Conservation (phyloP, 768 basidiomycete species). For the Lactifluus rugatus region DNA sequence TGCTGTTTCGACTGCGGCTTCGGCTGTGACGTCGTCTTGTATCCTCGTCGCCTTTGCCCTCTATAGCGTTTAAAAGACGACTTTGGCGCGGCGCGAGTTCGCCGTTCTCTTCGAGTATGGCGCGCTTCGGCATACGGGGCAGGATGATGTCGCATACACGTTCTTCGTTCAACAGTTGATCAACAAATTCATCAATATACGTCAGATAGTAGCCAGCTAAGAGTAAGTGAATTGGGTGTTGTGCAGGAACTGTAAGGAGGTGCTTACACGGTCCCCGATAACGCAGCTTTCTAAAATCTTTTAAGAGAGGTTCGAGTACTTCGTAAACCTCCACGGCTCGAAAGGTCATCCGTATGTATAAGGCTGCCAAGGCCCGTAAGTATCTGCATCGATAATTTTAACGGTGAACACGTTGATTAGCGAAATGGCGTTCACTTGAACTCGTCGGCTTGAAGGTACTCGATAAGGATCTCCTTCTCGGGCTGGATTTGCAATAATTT, state of each 20-base stretch:
- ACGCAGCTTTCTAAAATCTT: slow-evolving; percentile 87
- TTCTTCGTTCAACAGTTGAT: slow-evolving; percentile 76
- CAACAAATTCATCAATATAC: slow-evolving; percentile 87
- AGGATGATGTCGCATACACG: slow-evolving; percentile 95
- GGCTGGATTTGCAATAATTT: slow-evolving; percentile 97
- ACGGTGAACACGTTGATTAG: not conserved
- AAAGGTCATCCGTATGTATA: slow-evolving; percentile 96
- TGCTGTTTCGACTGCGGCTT: slow-evolving; percentile 26
- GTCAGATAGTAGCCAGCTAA: slow-evolving; percentile 79
- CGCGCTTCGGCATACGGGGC: slow-evolving; percentile 78
- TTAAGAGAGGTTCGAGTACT: slow-evolving; percentile 84
- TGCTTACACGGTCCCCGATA: slow-evolving; percentile 65
- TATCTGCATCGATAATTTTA: slow-evolving; percentile 45
- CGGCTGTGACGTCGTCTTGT: slow-evolving; percentile 34
- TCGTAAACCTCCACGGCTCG: slow-evolving; percentile 85
- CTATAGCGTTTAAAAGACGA: slow-evolving; percentile 80
- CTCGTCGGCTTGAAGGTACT: slow-evolving; percentile 93
- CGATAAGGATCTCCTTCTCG: slow-evolving; percentile 92
- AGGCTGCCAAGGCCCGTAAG: slow-evolving; percentile 81
- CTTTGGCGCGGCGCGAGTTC: slow-evolving; percentile 82
- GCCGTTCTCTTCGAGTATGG: slow-evolving; percentile 83
- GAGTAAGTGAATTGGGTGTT: not conserved
- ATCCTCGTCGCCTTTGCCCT: slow-evolving; percentile 50
- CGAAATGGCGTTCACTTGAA: slow-evolving; percentile 67
- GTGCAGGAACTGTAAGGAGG: not conserved